Conservation (phyloP, 2,329 filamentous ascomycete species). For the Zymoseptoria crescenta region DNA sequence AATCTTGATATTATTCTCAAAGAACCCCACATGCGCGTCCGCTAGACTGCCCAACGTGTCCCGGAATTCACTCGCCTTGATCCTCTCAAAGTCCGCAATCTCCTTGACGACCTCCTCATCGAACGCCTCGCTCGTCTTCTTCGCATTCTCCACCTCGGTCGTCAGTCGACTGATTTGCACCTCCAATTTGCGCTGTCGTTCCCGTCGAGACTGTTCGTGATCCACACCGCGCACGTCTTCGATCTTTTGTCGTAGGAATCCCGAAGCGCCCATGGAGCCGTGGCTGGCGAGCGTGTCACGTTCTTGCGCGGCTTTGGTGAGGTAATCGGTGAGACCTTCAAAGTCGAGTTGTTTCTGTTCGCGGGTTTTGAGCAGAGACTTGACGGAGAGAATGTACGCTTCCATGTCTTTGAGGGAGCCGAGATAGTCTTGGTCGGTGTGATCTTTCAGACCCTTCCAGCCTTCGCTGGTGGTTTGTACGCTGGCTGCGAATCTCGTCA, state of each 20-base stretch:
- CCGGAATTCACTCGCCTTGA: constrained; percentile 85
- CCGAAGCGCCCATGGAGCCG: constrained; percentile 58
- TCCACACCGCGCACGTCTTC: constrained; percentile 96
- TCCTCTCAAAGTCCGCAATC: constrained; percentile 87
- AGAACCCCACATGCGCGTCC: constrained; percentile 80
- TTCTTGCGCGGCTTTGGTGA: constrained; percentile 81
- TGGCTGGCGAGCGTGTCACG: constrained; percentile 69
- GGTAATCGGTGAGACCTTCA: constrained; percentile 90
- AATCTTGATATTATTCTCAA: constrained; percentile 65
- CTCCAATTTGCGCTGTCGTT: constrained; percentile 82
- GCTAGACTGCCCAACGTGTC: constrained; percentile 76
- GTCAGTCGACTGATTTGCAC: constrained; percentile 88
- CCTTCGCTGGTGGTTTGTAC: constrained; percentile 76
- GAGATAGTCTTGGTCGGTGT: constrained; percentile 93
- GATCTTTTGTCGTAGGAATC: constrained; percentile 87
- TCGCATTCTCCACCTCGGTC: constrained; percentile 77
- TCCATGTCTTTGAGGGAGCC: constrained; percentile 92
- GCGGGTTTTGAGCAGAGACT: constrained; percentile 79
- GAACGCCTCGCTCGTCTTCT: constrained; percentile 81
- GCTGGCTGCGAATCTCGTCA: constrained; percentile 79
- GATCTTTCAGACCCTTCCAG: constrained; percentile 72
- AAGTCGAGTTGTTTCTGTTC: constrained; percentile 98
- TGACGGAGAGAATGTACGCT: constrained; percentile 80
- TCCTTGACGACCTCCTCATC: constrained; percentile 94
- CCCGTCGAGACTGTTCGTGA: constrained; percentile 82